A percentile compares a stretch with the other conserved stretches of the same genome.
Conservation (phyloP, 2,329 filamentous ascomycete species). For the Ophiostoma australiae region DNA sequence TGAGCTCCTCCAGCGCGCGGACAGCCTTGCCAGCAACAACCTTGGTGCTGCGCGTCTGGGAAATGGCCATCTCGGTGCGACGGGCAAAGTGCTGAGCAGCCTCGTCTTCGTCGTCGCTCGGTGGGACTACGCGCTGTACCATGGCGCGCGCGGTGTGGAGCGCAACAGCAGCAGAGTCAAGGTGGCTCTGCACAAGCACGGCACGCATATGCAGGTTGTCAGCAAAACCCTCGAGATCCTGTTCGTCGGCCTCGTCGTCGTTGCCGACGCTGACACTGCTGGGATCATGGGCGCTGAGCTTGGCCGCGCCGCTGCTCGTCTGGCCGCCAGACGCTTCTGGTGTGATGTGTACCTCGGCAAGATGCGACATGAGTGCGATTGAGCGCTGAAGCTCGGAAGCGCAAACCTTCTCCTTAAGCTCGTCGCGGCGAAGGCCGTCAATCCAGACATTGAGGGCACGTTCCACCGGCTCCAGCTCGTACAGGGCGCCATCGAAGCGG, state of each 20-base stretch:
- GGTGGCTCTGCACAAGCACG: constrained; percentile 69
- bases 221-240: constrained; percentile 65
- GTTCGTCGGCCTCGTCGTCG: constrained; percentile 21
- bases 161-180: constrained; percentile 69
- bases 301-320: not conserved
- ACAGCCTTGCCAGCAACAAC: constrained; percentile 75
- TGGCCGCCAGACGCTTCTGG: not conserved
- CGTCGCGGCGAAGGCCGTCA: constrained; percentile 74
- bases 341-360: constrained; percentile 74
- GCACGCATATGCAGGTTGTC: constrained; percentile 76
- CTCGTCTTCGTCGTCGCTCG: constrained; percentile 57
- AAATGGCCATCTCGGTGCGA: constrained; percentile 66
- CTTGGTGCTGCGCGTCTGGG: constrained; percentile 75
- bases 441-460: constrained; percentile 83
- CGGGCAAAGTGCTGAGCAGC: constrained; percentile 61
- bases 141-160: constrained; percentile 60
- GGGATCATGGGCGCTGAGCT: constrained; percentile 12
- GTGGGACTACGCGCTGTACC: constrained; percentile 60
- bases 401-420: constrained; percentile 79
- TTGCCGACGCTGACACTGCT: constrained; percentile 22
- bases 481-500: constrained; percentile 71
- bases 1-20: constrained; percentile 71
- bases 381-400: constrained; percentile 76
- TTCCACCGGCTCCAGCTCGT: constrained; percentile 89
- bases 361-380: constrained; percentile 79